Percentiles rank a stretch among this genome's conserved stretches.
Conservation (phyloP, 1,139 yeast species). For the Meyerozyma carpophila region DNA sequence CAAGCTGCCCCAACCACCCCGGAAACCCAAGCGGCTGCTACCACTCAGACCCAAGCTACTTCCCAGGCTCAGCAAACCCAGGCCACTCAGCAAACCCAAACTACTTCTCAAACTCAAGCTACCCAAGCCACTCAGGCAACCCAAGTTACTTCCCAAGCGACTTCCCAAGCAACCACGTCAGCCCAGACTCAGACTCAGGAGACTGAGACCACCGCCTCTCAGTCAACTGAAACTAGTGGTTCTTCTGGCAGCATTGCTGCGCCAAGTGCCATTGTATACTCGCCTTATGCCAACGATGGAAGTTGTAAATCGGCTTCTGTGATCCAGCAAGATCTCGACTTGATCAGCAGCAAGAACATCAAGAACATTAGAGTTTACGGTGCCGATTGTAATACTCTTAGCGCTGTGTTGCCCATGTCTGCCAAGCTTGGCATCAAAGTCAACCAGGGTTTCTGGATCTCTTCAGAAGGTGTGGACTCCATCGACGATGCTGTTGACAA, state of each 20-base stretch:
- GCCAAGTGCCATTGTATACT: slow-evolving; percentile 65
- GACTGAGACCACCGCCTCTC: slow-evolving; percentile 8
- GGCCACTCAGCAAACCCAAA: slow-evolving; percentile 4
- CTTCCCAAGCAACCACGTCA: slow-evolving; percentile 5
- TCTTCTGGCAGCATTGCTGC: slow-evolving; percentile 17
- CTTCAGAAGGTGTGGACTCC: slow-evolving; percentile 56
- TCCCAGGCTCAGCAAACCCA: background rate
- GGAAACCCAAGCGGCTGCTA: slow-evolving; percentile 4
- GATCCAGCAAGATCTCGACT: slow-evolving; percentile 54
- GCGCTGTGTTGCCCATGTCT: slow-evolving; percentile 61
- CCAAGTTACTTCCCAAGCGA: background rate
- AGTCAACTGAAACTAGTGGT: slow-evolving; percentile 13
- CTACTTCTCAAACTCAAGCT: slow-evolving; percentile 1
- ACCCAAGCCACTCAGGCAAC: slow-evolving; percentile 1
- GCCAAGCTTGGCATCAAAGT: slow-evolving; percentile 59
- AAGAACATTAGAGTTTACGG: slow-evolving; percentile 70
- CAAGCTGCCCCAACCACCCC: slow-evolving; percentile 3
- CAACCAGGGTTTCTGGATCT: slow-evolving; percentile 86
- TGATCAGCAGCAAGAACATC: slow-evolving; percentile 59
- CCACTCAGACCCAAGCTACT: slow-evolving; percentile 5
- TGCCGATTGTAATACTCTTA: slow-evolving; percentile 71
- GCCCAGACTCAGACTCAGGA: background rate
- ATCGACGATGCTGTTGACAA: slow-evolving; percentile 55
- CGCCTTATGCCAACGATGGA: slow-evolving; percentile 70
- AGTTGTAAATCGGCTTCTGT: slow-evolving; percentile 55